Conservation (phyloP, 208 protist genomes). For the Leishmania tarentolae region DNA sequence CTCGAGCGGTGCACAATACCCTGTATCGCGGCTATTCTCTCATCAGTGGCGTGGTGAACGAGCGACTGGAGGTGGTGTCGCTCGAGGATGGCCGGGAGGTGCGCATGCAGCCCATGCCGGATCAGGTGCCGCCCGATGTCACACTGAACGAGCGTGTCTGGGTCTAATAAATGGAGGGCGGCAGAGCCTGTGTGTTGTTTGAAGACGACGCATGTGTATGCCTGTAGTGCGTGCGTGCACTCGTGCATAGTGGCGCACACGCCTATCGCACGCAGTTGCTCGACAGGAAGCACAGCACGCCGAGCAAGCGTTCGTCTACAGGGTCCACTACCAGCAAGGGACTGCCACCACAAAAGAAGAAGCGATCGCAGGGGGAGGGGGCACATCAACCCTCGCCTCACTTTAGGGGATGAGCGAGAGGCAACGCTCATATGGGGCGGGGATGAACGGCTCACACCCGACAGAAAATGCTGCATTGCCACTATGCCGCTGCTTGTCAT, state of each 20-base stretch:
- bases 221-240: not conserved
- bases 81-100: slow-evolving; percentile 54
- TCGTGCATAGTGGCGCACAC: not conserved
- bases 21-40: slow-evolving; percentile 48
- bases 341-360: not conserved
- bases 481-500: not conserved
- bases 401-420: not conserved
- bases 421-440: not conserved
- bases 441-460: not conserved
- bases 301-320: not conserved
- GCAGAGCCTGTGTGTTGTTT: not conserved
- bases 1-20: slow-evolving; percentile 57
- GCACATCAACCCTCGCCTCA: not conserved
- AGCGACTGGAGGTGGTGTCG: slow-evolving; percentile 69
- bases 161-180: slow-evolving; percentile 38
- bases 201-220: not conserved
- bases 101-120: slow-evolving; percentile 27
- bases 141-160: slow-evolving; percentile 71
- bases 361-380: no score
- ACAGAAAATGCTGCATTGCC: not conserved
- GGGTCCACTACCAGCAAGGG: not conserved
- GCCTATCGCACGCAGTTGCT: not conserved
- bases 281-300: not conserved
- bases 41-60: slow-evolving; percentile 69
- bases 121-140: slow-evolving; percentile 38